Evolutionary conservation across 1,284 basidiomycete genomes (phyloP).

Genomic region (Clitocybe nebularis): DNA sequence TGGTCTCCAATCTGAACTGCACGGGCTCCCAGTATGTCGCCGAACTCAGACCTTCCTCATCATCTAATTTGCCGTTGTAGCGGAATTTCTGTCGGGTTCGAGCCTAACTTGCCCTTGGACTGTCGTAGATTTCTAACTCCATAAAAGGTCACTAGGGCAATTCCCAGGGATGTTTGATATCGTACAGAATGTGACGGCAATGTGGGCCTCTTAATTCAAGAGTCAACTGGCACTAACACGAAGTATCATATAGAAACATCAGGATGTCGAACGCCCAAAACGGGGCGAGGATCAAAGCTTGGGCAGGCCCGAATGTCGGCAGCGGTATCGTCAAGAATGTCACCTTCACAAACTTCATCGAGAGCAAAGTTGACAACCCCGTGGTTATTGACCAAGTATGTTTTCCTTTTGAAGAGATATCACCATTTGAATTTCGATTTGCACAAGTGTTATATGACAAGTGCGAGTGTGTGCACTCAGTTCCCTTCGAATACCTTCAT

Average conservation of each 20-base stretch:
- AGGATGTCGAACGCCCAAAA: slow-evolving; percentile 60
- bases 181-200: slow-evolving; percentile 58
- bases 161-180: slow-evolving; percentile 61
- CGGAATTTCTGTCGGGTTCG: slow-evolving; percentile 59
- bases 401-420: slow-evolving; percentile 4
- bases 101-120: neutral
- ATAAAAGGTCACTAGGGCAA: slow-evolving; percentile 41
- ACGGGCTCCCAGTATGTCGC: slow-evolving; percentile 52
- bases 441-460: slow-evolving; percentile 52
- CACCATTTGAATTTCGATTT: neutral
- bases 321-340: slow-evolving; percentile 58
- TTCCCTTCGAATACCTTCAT: slow-evolving; percentile 53
- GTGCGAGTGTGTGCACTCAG: slow-evolving; percentile 38
- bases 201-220: too few relatives aligned
- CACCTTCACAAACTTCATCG: slow-evolving; percentile 46
- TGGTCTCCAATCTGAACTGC: slow-evolving; percentile 57
- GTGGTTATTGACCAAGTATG: slow-evolving; percentile 51
- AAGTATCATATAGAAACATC: slow-evolving; percentile 37
- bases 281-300: slow-evolving; percentile 67
- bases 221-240: neutral
- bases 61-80: slow-evolving; percentile 22
- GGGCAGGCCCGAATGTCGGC: slow-evolving; percentile 58
- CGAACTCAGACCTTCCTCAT: too few relatives aligned
- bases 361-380: slow-evolving; percentile 51
- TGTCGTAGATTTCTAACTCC: neutral